phyloP scores from a whole-genome alignment of 2,329 filamentous ascomycete genomes.

The Alternaria sp. region DNA sequence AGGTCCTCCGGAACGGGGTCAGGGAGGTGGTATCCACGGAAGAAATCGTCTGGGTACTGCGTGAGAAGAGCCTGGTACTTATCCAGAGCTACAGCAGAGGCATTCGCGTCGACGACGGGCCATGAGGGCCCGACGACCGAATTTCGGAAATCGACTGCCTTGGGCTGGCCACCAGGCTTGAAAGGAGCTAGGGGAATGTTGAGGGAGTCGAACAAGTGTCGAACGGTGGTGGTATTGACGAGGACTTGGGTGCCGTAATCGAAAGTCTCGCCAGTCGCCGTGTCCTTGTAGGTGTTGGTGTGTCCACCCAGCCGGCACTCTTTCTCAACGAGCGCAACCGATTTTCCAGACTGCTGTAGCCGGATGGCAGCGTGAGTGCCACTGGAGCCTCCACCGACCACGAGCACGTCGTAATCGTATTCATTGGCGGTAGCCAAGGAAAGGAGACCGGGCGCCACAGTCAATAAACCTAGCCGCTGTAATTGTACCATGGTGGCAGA shows the following conservation, averaged over 20 bases:
- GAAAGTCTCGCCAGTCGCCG: not conserved
- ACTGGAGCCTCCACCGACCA: slow-evolving; percentile 1
- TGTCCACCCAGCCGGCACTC: slow-evolving; percentile 1
- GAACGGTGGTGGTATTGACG: not conserved
- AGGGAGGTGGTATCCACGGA: not conserved
- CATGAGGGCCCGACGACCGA: not conserved
- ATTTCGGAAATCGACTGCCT: not conserved
- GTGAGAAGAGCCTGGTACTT: not conserved
- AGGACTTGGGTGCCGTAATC: slow-evolving; percentile 1
- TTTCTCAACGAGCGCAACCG: slow-evolving; percentile 2
- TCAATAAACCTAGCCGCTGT: not conserved
- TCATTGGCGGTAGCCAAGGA: not conserved
- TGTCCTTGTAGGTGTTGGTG: slow-evolving; percentile 1
- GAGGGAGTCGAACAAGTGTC: not conserved
- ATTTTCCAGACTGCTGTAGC: not conserved
- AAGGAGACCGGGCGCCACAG: not conserved
- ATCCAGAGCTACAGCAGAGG: not conserved
- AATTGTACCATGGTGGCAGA: not conserved
- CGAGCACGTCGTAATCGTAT: slow-evolving; percentile 1
- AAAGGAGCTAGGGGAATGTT: not conserved
- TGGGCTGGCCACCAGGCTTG: not conserved
- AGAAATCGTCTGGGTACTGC: not conserved
- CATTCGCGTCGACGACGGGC: not conserved
- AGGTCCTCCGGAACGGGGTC: not conserved
- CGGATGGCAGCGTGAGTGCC: slow-evolving; percentile 1